Conservation (phyloP, 2,329 filamentous ascomycete species). For the Ampelomyces quisqualis region DNA sequence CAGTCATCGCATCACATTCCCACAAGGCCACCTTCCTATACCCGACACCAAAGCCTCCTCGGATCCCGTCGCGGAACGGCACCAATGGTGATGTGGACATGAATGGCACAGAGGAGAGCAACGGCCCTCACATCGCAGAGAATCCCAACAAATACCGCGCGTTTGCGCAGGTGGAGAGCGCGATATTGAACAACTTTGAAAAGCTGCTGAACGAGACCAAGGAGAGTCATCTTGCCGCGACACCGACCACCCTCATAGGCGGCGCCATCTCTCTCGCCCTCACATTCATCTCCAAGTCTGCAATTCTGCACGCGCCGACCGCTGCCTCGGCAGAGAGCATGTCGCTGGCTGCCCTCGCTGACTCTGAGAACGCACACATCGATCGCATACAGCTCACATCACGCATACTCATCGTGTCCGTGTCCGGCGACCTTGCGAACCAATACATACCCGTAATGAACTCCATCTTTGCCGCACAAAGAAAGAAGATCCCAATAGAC, state of each 20-base stretch:
- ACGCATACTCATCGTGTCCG: slow-evolving; percentile 85
- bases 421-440: slow-evolving; percentile 80
- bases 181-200: slow-evolving; percentile 72
- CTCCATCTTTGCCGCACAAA: slow-evolving; percentile 90
- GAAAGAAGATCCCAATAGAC: slow-evolving; percentile 85
- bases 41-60: slow-evolving; percentile 54
- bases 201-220: slow-evolving; percentile 71
- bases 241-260: slow-evolving; percentile 81
- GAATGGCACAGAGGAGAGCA: slow-evolving; percentile 25
- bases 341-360: slow-evolving; percentile 48
- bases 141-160: slow-evolving; percentile 89
- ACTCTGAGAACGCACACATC: slow-evolving; percentile 39
- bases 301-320: slow-evolving; percentile 51
- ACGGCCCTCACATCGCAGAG: slow-evolving; percentile 34
- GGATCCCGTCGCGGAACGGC: slow-evolving; percentile 17
- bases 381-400: slow-evolving; percentile 62
- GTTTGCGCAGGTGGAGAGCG: slow-evolving; percentile 82
- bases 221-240: slow-evolving; percentile 59
- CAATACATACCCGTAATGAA: slow-evolving; percentile 99
- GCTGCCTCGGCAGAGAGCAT: slow-evolving; percentile 48
- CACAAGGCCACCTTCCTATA: slow-evolving; percentile 89
- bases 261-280: slow-evolving; percentile 89
- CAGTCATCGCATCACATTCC: slow-evolving; percentile 84
- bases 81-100: slow-evolving; percentile 31
- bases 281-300: slow-evolving; percentile 83